phyloP scores from a whole-genome alignment of 345 rosid genomes.

The Populus euphratica region DNA sequence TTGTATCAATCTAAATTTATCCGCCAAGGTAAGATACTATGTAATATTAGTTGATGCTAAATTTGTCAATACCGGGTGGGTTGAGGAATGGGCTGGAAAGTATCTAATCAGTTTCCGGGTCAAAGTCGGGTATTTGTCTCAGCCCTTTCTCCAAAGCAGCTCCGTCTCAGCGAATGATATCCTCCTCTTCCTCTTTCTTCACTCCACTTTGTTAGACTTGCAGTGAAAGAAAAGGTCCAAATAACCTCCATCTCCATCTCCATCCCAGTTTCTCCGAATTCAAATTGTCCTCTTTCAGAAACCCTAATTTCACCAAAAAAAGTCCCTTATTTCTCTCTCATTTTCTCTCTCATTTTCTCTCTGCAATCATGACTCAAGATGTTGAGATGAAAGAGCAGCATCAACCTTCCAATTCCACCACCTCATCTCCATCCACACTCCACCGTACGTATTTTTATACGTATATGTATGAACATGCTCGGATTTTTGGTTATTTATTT shows the following conservation, averaged over 20 bases:
- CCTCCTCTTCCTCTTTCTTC: neutral
- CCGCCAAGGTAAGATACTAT: no score
- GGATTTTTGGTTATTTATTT: neutral
- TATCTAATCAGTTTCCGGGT: neutral
- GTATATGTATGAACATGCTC: neutral
- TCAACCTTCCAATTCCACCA: slow-evolving; percentile 43
- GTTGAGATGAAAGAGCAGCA: slow-evolving; percentile 72
- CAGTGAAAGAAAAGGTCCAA: slow-evolving; percentile 21
- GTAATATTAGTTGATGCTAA: no score
- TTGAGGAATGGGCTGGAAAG: neutral
- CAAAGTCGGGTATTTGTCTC: neutral
- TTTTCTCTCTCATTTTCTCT: neutral
- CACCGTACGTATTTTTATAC: slow-evolving; percentile 38
- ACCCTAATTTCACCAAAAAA: neutral
- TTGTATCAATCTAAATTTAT: no score
- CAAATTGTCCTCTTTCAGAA: neutral
- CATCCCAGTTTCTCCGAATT: neutral
- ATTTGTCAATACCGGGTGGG: neutral
- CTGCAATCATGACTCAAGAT: slow-evolving; percentile 55
- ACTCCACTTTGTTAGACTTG: slow-evolving; percentile 5
- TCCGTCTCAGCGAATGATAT: neutral
- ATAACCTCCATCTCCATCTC: neutral
- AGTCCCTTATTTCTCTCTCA: neutral
- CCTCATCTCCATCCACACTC: slow-evolving; percentile 58
- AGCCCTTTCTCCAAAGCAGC: neutral